Evolutionary conservation across 2,329 filamentous ascomycete species (phyloP), one percentile per base, ranked within the genome.

Genomic region (Decorospora gaudefroyi): DNA sequence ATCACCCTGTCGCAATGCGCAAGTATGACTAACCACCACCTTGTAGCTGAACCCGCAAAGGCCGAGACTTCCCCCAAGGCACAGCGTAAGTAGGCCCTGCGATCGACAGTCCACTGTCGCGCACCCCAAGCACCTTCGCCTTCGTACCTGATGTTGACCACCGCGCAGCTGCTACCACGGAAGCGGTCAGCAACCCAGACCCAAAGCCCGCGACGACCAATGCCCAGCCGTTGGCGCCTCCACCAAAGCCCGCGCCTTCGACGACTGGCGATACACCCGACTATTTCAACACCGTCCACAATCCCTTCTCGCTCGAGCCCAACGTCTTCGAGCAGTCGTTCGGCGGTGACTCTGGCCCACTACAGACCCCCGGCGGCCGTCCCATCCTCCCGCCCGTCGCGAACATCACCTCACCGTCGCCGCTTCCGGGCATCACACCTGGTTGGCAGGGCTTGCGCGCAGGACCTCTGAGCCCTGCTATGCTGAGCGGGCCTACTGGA

Each of bases 251-350:
- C 26, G 61, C 64, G 35, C 65, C 69, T 26, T 55, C 62, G 51
- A 72, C 70, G 51, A 68, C 72, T 44, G 54, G 62, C 48, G 73
- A 75, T 32, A 74, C 74, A 33, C 70, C 70, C 40, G 77, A 78
- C 57, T 79, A 80, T 62, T 79, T 80, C 64, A 74, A 73, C 54
- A 71, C 65, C n/a, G 65, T 71, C 36, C 73, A 75, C 59, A 75
- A 71, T 46, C 74, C 77, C 49, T 74, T 90, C 67, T 85, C 82
- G 61, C 81, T 87, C 69, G 93, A 97, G 76, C 90, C 90, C 48
- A 97, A 99, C 72, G 92, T 93, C 6, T 97, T 99, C 65, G 93
- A 97, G 70, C 89, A 93, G 72, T 96, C 92, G 5, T 99, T 99
- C 69, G 85, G 83, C 41, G 59, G 53, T 22, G 55, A 55, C 28